Conservation (phyloP, 441 rosid genomes). For the Gossypium davidsonii region DNA sequence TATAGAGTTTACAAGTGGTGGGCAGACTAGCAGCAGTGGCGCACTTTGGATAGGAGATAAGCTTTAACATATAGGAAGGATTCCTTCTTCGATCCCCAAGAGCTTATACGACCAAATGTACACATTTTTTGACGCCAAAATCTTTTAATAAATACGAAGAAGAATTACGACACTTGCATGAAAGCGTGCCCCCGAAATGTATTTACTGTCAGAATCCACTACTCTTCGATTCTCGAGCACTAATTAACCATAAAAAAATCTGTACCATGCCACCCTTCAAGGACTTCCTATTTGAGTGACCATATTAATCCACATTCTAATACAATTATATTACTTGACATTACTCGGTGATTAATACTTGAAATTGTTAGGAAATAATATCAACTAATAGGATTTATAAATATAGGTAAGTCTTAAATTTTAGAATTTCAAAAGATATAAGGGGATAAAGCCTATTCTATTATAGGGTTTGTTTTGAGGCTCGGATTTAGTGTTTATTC, state of each 20-base stretch:
- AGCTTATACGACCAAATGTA: not conserved
- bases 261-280: not conserved
- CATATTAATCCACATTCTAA: not conserved
- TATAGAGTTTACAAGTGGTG: slow-evolving; percentile 6
- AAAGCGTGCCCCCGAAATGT: not conserved
- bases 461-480: too few species aligned
- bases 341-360: too few species aligned
- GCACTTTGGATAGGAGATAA: slow-evolving; percentile 8
- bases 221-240: slow-evolving; percentile 2
- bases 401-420: too few species aligned
- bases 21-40: slow-evolving; percentile 12
- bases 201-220: slow-evolving; percentile 14
- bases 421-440: too few species aligned
- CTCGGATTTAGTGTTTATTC: too few species aligned
- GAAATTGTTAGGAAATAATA: too few species aligned
- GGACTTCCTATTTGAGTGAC: not conserved
- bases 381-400: too few species aligned
- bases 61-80: not conserved
- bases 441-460: too few species aligned
- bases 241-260: not conserved
- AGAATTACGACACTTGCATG: not conserved
- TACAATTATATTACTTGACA: not conserved
- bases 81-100: not conserved
- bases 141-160: not conserved
- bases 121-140: not conserved